A percentile compares a stretch with the other conserved stretches of the same genome.
Evolutionary conservation across 179 eudicot genomes (phyloP).

Genomic region (Silene noctiflora): DNA sequence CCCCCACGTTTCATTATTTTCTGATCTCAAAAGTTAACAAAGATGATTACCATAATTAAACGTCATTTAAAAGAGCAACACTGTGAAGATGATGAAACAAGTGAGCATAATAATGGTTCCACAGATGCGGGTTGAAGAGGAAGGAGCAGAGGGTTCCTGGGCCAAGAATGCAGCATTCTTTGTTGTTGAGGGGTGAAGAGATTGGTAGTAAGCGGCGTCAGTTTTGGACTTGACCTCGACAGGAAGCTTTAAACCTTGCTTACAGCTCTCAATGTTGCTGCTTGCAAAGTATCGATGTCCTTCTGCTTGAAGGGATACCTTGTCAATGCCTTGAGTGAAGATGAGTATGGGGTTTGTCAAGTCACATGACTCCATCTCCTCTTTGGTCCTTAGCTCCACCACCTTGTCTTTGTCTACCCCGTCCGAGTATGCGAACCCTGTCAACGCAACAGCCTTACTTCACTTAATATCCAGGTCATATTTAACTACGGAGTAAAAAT

Average conservation of each 20-base stretch:
- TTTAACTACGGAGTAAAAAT: too few relatives aligned
- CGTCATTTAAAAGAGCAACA: conserved; percentile 12
- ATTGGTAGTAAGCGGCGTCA: conserved; percentile 8
- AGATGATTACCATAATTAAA: not conserved
- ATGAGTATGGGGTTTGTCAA: conserved; percentile 65
- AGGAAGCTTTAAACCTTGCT: conserved; percentile 66
- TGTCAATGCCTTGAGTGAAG: conserved; percentile 57
- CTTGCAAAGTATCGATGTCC: conserved; percentile 77
- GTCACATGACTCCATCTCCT: conserved; percentile 63
- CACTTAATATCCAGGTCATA: not conserved
- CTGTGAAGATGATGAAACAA: conserved; percentile 6
- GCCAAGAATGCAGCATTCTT: conserved; percentile 19
- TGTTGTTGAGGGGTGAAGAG: conserved; percentile 15
- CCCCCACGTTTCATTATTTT: not conserved
- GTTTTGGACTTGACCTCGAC: conserved; percentile 52
- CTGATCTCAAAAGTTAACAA: not conserved
- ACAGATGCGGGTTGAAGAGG: conserved; percentile 23
- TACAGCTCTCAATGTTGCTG: conserved; percentile 55
- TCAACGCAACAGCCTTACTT: conserved; percentile 6
- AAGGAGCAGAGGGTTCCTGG: conserved; percentile 29
- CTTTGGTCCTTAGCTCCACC: conserved; percentile 59
- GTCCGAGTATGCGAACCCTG: conserved; percentile 74
- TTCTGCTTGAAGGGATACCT: conserved; percentile 46
- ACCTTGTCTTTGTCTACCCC: conserved; percentile 46
- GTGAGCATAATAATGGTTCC: conserved; percentile 21